Evolutionary conservation across 257 asterid species (phyloP).

Genomic region (Nicotiana paniculata): DNA sequence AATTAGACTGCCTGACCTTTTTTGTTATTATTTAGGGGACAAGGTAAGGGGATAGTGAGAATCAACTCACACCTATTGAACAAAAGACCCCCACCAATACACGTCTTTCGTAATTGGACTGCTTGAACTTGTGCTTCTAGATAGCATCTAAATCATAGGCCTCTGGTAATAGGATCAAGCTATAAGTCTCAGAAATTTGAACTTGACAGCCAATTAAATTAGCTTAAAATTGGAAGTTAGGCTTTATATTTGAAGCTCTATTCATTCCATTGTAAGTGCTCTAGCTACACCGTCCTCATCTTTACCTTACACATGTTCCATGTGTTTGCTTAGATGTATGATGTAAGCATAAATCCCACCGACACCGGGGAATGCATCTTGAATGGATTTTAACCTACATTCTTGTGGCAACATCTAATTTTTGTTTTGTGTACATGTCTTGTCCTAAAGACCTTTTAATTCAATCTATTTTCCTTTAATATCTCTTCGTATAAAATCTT

Average conservation of each 20-base stretch:
- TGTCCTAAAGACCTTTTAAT: neutral
- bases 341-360: neutral
- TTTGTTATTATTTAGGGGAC: neutral
- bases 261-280: neutral
- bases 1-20: neutral
- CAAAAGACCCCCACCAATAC: neutral
- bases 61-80: neutral
- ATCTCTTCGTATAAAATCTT: neutral
- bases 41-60: conserved; percentile 5
- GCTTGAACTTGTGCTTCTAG: neutral
- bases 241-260: neutral
- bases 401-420: neutral
- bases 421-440: neutral
- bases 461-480: neutral
- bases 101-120: neutral
- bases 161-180: conserved; percentile 1
- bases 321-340: neutral
- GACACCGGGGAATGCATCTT: neutral
- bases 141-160: neutral
- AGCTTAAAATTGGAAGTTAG: neutral
- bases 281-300: neutral
- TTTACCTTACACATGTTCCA: neutral
- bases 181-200: neutral
- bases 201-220: neutral
- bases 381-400: neutral